Evolutionary conservation across 78 protist genomes (phyloP), one percentile per base, ranked within the genome.

Genomic region (Dictyostelium intermedium): DNA sequence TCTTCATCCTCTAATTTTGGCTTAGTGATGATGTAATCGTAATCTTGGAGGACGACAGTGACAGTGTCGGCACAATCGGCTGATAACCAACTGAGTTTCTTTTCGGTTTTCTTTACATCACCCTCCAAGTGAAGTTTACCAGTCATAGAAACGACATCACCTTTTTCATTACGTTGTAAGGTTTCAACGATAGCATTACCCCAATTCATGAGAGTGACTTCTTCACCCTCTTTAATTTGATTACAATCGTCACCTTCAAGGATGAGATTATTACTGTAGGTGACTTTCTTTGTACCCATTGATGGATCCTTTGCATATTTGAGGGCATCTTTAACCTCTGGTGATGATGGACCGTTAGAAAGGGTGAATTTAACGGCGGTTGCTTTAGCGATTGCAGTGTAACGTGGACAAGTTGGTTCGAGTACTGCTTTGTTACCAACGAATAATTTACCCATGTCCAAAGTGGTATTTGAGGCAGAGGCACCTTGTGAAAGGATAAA

Each of bases 151-250:
- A n/a, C 63, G 11, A 92, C 78, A 9, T 23, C 11, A 45, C 79
- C 91, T 10, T 84, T 92, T 14, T 41, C 96, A 10, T n/a, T 27
- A 45, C 72, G 63, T 53, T 50, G 72, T 70, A 96, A 72, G 14
- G 60, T 80, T 23, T 34, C 50, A 30, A 96, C 85, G 70, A 97
- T 66, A 45, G 82, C 96, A 89, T 99, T 99, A 72, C 99, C 99
- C 99, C 99, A 99, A 56, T 76, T 43, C 98, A 98, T 98, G 53
- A 99, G 87, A 5, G 99, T 99, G 27, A 98, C 86, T 82, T 95
- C 98, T 81, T 96, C 99, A 27, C 97, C 96, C 5, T 66, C 98
- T 72, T 63, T 82, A 34, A 97, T 14, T 43, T 34, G 25, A 5
- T n/a, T 43, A 37, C 96, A 97, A 74, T 98, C 99, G 32, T 82